Base-by-base conservation (phyloP, 2,329 filamentous ascomycete species). In the Colletotrichum sp. region DNA sequence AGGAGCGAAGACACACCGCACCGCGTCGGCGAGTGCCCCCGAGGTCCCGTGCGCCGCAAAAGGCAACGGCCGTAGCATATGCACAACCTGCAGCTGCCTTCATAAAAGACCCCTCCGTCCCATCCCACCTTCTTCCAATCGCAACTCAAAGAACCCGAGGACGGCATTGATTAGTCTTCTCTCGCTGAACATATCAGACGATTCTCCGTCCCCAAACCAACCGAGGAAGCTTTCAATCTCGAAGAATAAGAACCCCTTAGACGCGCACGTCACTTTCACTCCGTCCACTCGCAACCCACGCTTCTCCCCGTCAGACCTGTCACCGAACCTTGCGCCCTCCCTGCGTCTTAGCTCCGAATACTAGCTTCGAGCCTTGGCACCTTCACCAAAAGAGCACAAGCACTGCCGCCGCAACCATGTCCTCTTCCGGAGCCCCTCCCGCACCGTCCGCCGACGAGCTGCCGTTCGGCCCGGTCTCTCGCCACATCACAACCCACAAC, bases 401-500 rank as follows among this genome's bases (percentile, higher is more conserved):
- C 59, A 34, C 59, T 30, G 16, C 30, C 27, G 13, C 22, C 27
- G 15, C 25, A 61, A 22, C 60, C 6, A 75, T 75, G 73, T 48
- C 73, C 39, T 75, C 73, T 32, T 59, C 59, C 34, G 70, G 63
- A 44, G 55, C 69, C 28, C 19, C 59, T 34, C 34, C 72, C 34
- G 57, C 48, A 22, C 39, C 65, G 64, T 25, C 65, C 22, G 34
- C 71, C 22, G 72, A 34, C 25, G 66, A 76, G 8, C 60, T 71
- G n/a, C 74, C 74, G 32, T 55, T 75, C 65, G 71, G 71, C 55
- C 74, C 71, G 28, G 72, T 76, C 19, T 48, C 44, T 30, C 60
- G 74, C 32, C 74, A 76, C 52, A 80, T 82, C 65, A 82, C 81
- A 19, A 78, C 79, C 0, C 81, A 83, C 60, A 76, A 82, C 52